Conservation (phyloP, 129 eudicot genomes). For the Helianthus tuberosus region DNA sequence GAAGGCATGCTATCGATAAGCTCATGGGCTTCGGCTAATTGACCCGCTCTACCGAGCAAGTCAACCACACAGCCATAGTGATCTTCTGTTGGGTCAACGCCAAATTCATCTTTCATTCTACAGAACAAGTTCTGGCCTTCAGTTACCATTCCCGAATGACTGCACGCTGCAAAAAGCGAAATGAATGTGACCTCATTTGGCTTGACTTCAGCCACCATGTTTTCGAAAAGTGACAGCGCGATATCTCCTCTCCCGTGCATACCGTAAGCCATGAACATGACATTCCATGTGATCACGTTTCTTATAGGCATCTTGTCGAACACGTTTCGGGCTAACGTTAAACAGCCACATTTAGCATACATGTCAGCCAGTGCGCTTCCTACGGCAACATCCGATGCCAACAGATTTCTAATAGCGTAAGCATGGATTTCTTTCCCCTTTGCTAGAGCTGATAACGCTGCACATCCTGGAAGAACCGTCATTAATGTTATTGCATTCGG, state of each 20-base stretch:
- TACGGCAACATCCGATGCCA: constrained; percentile 74
- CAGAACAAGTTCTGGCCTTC: constrained; percentile 65
- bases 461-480: constrained; percentile 92
- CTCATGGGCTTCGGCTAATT: constrained; percentile 61
- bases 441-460: constrained; percentile 71
- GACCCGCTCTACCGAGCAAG: constrained; percentile 90
- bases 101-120: constrained; percentile 58
- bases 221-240: constrained; percentile 52
- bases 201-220: constrained; percentile 58
- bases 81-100: constrained; percentile 64
- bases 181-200: constrained; percentile 80
- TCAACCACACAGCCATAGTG: constrained; percentile 83
- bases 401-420: constrained; percentile 57
- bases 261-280: constrained; percentile 80
- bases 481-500: constrained; percentile 73
- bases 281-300: constrained; percentile 88
- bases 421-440: constrained; percentile 87
- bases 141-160: constrained; percentile 78
- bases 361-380: constrained; percentile 85
- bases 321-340: constrained; percentile 56
- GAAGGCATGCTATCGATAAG: constrained; percentile 56
- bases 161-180: constrained; percentile 75
- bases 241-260: constrained; percentile 86
- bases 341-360: constrained; percentile 89
- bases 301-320: constrained; percentile 60